phyloP scores from a whole-genome alignment of 75 land plant genomes.

The Picea glauca region DNA sequence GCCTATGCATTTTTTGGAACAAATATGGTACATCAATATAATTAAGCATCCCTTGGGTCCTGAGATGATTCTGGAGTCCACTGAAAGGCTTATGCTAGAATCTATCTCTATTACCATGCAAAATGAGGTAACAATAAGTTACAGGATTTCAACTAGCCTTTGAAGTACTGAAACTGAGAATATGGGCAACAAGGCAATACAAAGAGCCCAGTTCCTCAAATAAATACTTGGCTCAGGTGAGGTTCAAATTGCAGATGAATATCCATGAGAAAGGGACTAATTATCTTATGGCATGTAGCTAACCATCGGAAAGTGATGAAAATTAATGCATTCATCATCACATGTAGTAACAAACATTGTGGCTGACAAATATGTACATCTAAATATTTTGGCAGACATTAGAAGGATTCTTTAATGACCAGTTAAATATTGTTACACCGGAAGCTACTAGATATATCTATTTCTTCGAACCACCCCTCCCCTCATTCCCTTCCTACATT shows the following conservation, averaged over 20 bases:
- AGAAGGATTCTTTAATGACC: not conserved
- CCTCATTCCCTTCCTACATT: not conserved
- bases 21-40: not conserved
- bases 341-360: not conserved
- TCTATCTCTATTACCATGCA: not conserved
- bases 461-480: too few relatives aligned
- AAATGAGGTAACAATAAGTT: not conserved
- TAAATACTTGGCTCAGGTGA: not conserved
- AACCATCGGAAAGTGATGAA: not conserved
- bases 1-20: not conserved
- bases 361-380: not conserved
- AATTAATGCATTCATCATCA: not conserved
- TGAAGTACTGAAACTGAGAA: not conserved
- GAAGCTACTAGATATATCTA: not conserved
- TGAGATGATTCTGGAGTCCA: not conserved
- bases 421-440: not conserved
- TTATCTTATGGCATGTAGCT: conserved; percentile 2
- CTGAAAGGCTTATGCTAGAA: not conserved
- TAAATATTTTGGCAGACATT: not conserved
- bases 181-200: not conserved
- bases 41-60: too few relatives aligned
- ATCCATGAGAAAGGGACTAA: not conserved
- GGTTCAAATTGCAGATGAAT: not conserved
- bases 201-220: not conserved
- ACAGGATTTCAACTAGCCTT: not conserved